Evolutionary conservation across 345 rosid genomes (phyloP).

Genomic region (Streptanthus diversifolius): DNA sequence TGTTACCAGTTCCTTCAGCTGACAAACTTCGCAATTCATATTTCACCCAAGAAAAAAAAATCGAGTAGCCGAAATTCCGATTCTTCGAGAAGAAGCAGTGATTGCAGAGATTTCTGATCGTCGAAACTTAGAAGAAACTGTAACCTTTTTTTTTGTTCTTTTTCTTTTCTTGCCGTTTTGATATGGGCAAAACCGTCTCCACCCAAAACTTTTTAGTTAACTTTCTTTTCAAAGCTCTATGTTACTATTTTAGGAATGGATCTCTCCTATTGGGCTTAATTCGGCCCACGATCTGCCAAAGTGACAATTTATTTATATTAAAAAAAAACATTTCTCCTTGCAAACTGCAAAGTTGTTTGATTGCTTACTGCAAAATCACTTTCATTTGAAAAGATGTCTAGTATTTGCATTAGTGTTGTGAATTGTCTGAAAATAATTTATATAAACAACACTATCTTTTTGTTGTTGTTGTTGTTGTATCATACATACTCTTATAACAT

Average conservation of each 20-base stretch:
- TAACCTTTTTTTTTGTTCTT: background rate
- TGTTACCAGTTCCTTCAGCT: slow-evolving; percentile 91
- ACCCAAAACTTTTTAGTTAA: background rate
- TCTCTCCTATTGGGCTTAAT: background rate
- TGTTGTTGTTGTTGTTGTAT: background rate
- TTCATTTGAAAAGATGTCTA: background rate
- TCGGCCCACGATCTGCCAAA: slow-evolving; percentile 7
- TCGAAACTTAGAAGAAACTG: slow-evolving; percentile 10
- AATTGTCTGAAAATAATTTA: no score
- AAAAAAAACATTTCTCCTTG: no score
- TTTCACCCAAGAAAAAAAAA: background rate
- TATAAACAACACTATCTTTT: no score
- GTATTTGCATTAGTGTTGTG: no score
- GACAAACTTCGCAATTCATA: slow-evolving; percentile 95
- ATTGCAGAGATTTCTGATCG: slow-evolving; percentile 12
- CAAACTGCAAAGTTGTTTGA: no score
- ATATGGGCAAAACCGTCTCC: background rate
- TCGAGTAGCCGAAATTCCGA: background rate
- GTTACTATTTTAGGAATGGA: background rate
- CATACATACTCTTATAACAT: background rate
- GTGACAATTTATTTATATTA: no score
- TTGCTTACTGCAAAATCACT: no score
- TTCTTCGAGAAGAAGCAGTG: background rate
- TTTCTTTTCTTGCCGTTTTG: background rate
- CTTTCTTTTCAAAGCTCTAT: background rate